A percentile compares a stretch with the other conserved stretches of the same genome.
phyloP scores from a whole-genome alignment of 1,284 basidiomycete species.

The Bjerkandera adusta region DNA sequence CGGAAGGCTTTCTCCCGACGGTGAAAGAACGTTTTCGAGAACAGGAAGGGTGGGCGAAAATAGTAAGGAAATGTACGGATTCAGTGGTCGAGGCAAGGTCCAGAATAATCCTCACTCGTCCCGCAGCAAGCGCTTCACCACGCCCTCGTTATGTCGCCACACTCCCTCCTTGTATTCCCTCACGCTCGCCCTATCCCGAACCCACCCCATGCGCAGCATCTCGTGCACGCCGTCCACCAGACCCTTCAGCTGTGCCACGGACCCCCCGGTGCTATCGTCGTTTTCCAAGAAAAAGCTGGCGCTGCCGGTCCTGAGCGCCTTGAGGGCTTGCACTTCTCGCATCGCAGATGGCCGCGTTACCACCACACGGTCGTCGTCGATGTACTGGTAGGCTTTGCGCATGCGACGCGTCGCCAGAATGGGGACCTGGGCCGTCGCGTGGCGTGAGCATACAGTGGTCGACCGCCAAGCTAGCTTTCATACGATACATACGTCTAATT shows the following conservation, averaged over 20 bases:
- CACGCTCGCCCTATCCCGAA: conserved; percentile 15
- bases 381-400: conserved; percentile 33
- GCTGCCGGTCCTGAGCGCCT: conserved; percentile 32
- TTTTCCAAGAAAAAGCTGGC: conserved; percentile 20
- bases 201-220: conserved; percentile 23
- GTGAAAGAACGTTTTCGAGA: no score
- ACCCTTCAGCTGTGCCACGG: conserved; percentile 14
- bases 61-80: no score
- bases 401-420: conserved; percentile 35
- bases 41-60: no score
- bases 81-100: no score
- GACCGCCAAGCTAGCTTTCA: neutral
- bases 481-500: conserved; percentile 31
- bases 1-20: no score
- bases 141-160: conserved; percentile 19
- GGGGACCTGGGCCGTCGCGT: conserved; percentile 26
- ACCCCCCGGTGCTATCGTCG: conserved; percentile 15
- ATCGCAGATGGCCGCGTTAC: conserved; percentile 37
- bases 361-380: conserved; percentile 34
- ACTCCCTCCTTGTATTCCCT: conserved; percentile 19
- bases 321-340: conserved; percentile 34
- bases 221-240: conserved; percentile 14
- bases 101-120: conserved; percentile 19
- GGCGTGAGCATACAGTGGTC: neutral
- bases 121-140: conserved; percentile 20